A percentile compares a stretch with the other conserved stretches of the same genome.
Conservation (phyloP, 2,329 filamentous ascomycete species). For the Aschersonia sp. region DNA sequence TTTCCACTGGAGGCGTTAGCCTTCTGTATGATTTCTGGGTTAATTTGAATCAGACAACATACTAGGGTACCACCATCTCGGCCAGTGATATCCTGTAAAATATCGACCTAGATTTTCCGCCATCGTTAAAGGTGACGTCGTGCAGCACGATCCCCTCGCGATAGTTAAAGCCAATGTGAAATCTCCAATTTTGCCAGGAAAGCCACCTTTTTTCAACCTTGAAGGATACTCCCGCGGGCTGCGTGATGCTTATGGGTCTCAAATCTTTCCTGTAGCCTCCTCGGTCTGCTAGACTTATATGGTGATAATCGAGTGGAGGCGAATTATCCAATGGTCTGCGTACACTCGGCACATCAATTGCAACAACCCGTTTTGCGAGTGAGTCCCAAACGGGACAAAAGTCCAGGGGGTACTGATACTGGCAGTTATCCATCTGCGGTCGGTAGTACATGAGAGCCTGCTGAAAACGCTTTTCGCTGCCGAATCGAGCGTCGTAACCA, state of each 20-base stretch:
- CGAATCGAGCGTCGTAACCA: conserved; percentile 83
- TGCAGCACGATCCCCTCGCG: conserved; percentile 55
- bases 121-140: conserved; percentile 82
- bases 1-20: conserved; percentile 35
- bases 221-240: conserved; percentile 83
- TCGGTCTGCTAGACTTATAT: conserved; percentile 53
- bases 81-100: conserved; percentile 83
- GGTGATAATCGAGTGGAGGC: conserved; percentile 66
- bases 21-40: background rate
- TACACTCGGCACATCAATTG: conserved; percentile 45
- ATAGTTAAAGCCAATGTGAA: conserved; percentile 69
- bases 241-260: conserved; percentile 78
- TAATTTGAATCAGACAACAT: conserved; percentile 8
- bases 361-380: conserved; percentile 62
- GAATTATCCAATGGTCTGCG: conserved; percentile 61
- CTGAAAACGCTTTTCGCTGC: conserved; percentile 63
- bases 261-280: conserved; percentile 66
- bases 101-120: conserved; percentile 58
- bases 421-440: conserved; percentile 69
- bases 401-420: conserved; percentile 84
- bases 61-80: conserved; percentile 88
- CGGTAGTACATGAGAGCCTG: conserved; percentile 95
- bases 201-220: conserved; percentile 58
- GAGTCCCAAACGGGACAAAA: conserved; percentile 88
- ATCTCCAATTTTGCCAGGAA: conserved; percentile 85